phyloP scores from a whole-genome alignment of 371 early-diverging fungal genomes.

The Rhizopus microsporus region DNA sequence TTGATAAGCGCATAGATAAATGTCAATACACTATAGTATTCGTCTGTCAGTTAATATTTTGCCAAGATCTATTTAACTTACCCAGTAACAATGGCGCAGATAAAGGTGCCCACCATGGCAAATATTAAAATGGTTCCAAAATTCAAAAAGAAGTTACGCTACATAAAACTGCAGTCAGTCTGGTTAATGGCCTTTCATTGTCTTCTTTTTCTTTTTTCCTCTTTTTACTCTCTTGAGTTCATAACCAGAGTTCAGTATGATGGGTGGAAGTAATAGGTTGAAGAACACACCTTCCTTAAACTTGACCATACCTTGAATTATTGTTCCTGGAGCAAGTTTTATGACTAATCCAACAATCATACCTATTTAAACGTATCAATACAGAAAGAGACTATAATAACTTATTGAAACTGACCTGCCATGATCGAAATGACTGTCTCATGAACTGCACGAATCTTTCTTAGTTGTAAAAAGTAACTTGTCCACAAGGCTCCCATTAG shows the following conservation, averaged over 20 bases:
- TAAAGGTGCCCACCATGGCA: slow-evolving; percentile 91
- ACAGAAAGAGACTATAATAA: neutral
- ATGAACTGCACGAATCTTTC: slow-evolving; percentile 84
- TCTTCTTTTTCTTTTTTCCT: neutral
- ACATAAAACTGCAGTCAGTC: neutral
- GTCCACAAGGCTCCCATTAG: slow-evolving; percentile 84
- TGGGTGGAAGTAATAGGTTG: slow-evolving; percentile 93
- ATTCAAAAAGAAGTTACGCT: slow-evolving; percentile 85
- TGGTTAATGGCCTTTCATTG: neutral
- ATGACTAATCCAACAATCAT: slow-evolving; percentile 88
- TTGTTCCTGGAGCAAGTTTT: slow-evolving; percentile 68
- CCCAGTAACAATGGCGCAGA: slow-evolving; percentile 89
- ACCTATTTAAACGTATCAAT: slow-evolving; percentile 41
- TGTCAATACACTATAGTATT: slow-evolving; percentile 52
- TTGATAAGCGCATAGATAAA: slow-evolving; percentile 73
- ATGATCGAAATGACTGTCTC: slow-evolving; percentile 93
- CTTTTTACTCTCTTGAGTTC: slow-evolving; percentile 77
- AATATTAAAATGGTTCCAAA: slow-evolving; percentile 87
- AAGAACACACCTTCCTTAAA: slow-evolving; percentile 93
- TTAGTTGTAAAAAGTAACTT: slow-evolving; percentile 82
- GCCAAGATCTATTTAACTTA: slow-evolving; percentile 20
- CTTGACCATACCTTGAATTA: slow-evolving; percentile 82
- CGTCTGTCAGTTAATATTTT: neutral
- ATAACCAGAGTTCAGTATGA: slow-evolving; percentile 94
- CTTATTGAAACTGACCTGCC: slow-evolving; percentile 56